phyloP scores from a whole-genome alignment of 106 monocot species.

The Amphibolis antarctica region DNA sequence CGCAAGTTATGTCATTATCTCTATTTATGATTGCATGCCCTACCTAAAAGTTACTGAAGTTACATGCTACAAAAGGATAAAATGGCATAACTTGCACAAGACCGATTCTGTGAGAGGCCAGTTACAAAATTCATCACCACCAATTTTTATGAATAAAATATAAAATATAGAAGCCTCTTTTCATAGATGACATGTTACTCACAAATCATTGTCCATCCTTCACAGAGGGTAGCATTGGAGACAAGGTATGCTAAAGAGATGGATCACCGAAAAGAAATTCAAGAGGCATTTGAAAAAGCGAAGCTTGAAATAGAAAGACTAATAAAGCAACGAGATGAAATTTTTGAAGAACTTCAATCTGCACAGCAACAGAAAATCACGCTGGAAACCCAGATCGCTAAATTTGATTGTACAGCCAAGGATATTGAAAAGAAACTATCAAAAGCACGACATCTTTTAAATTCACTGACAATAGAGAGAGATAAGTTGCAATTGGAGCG shows the following conservation, averaged over 20 bases:
- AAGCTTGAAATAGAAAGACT: conserved; percentile 20
- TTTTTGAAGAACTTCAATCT: conserved; percentile 18
- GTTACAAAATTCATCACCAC: no score
- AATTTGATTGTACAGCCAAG: conserved; percentile 11
- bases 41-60: no score
- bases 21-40: not conserved
- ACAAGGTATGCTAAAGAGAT: conserved; percentile 11
- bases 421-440: conserved; percentile 33
- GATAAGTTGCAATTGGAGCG: conserved; percentile 26
- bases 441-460: conserved; percentile 8
- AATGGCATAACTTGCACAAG: no score
- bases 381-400: conserved; percentile 18
- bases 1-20: conserved; percentile 8
- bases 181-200: not conserved
- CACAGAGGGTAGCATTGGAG: conserved; percentile 28
- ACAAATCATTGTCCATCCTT: not conserved
- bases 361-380: conserved; percentile 12
- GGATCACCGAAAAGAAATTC: conserved; percentile 26
- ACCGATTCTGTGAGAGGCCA: no score
- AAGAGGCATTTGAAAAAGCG: conserved; percentile 18
- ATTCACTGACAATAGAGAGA: conserved; percentile 19
- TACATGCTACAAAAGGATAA: no score
- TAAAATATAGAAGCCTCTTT: not conserved
- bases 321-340: conserved; percentile 14
- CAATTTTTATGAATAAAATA: no score